Conservation (phyloP, 2,329 filamentous ascomycete species). For the Colletotrichum limetticola region DNA sequence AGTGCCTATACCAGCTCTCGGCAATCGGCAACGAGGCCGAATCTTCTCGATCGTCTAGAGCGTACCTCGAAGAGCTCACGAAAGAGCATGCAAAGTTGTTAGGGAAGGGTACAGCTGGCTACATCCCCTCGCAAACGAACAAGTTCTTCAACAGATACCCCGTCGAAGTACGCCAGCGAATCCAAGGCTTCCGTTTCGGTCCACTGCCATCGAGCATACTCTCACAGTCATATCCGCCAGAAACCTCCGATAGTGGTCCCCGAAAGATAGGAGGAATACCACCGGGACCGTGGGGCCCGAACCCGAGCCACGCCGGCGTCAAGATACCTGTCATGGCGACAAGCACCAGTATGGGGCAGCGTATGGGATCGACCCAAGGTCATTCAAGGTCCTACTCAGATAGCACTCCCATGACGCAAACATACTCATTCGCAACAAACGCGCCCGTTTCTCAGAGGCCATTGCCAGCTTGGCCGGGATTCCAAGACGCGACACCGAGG, state of each 20-base stretch:
- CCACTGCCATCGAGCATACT: not conserved
- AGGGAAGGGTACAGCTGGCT: not conserved
- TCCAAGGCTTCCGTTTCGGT: slow-evolving; percentile 1
- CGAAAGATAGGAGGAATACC: not conserved
- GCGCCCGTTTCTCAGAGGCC: slow-evolving; percentile 5
- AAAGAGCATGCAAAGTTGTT: slow-evolving; percentile 9
- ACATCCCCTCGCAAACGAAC: not conserved
- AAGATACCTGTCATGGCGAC: not conserved
- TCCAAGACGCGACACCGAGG: slow-evolving; percentile 19
- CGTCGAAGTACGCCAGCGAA: not conserved
- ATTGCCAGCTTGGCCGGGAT: slow-evolving; percentile 8
- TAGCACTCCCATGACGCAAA: slow-evolving; percentile 13
- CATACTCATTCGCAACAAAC: slow-evolving; percentile 11
- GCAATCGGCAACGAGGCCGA: not conserved
- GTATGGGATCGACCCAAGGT: not conserved
- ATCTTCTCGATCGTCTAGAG: slow-evolving; percentile 1
- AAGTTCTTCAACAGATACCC: slow-evolving; percentile 25
- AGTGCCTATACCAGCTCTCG: slow-evolving; percentile 9
- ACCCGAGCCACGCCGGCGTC: not conserved
- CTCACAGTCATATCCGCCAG: not conserved
- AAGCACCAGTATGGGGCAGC: not conserved
- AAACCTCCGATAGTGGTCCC: not conserved
- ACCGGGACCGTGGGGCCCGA: not conserved
- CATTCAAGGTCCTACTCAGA: slow-evolving; percentile 25
- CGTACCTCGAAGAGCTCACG: slow-evolving; percentile 7